Evolutionary conservation across 129 eudicot species (phyloP).

Genomic region (Flaveria trinervia): DNA sequence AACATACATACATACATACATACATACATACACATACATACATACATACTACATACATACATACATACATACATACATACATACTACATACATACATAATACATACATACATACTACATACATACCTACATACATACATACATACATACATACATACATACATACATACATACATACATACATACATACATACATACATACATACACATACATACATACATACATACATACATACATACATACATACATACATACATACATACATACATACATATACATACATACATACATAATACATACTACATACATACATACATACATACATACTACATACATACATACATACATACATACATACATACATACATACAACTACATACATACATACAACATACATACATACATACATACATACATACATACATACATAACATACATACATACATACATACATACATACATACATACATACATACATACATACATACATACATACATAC

Average conservation of each 20-base stretch:
- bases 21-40: not conserved
- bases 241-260: not conserved
- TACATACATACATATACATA: constrained; percentile 1
- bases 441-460: not conserved
- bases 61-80: not conserved
- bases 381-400: constrained; percentile 1
- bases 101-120: not conserved
- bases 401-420: not conserved
- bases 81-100: too few species aligned
- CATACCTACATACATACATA: not conserved
- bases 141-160: not conserved
- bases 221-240: not conserved
- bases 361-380: not conserved
- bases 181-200: not conserved
- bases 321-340: constrained; percentile 1
- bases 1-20: not conserved
- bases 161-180: not conserved
- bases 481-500: not conserved
- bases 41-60: not conserved
- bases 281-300: not conserved
- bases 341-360: not conserved
- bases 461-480: not conserved
- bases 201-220: not conserved
- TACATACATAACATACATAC: not conserved
- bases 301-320: not conserved